Evolutionary conservation across 192 early-diverging fungal species (phyloP).

Genomic region (Phlyctochytrium bullatum): DNA sequence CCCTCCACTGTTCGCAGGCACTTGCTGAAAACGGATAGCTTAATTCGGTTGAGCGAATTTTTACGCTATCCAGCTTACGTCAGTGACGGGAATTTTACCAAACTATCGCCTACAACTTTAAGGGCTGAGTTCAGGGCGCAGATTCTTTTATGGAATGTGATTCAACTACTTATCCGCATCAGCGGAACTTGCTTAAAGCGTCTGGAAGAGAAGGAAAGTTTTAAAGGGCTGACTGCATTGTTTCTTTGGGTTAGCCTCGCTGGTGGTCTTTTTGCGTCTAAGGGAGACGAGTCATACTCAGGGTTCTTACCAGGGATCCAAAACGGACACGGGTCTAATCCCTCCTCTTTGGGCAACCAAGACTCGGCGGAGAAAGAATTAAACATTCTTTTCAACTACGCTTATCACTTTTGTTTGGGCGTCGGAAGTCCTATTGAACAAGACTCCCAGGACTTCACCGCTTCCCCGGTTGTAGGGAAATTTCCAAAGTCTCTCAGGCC

Average conservation of each 20-base stretch:
- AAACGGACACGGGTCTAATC: too few relatives aligned
- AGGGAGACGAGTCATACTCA: neutral
- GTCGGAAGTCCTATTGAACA: neutral
- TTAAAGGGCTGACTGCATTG: neutral
- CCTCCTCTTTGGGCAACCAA: too few relatives aligned
- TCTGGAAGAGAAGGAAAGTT: neutral
- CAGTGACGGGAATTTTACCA: neutral
- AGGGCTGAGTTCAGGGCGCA: conserved; percentile 3
- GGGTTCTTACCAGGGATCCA: neutral
- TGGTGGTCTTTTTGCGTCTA: neutral
- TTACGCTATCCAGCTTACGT: neutral
- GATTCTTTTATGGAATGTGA: neutral
- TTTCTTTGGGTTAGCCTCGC: neutral
- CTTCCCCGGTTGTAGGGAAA: neutral
- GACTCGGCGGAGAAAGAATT: neutral
- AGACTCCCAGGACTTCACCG: neutral
- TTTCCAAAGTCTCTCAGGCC: neutral
- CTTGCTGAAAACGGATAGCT: neutral
- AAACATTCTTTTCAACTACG: neutral
- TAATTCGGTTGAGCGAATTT: conserved; percentile 1
- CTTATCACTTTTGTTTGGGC: neutral
- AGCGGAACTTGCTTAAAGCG: conserved; percentile 1
- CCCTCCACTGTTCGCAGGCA: conserved; percentile 3
- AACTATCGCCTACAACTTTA: neutral
- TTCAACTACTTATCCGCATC: neutral